phyloP scores from a whole-genome alignment of 768 basidiomycete genomes.

The Leccinellum rugosiceps region DNA sequence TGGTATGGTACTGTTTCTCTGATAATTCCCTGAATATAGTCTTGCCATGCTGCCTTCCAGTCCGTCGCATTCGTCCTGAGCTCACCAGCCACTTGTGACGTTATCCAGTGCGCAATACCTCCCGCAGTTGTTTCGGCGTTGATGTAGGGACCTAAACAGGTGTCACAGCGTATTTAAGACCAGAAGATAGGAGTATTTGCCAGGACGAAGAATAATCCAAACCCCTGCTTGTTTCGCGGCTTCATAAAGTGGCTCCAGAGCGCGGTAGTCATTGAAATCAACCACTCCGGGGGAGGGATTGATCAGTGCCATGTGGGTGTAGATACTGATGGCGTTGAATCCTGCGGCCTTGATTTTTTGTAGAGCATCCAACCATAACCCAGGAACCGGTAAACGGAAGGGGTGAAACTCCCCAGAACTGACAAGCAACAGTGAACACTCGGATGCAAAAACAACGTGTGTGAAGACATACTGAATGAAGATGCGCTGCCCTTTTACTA shows the following conservation, averaged over 20 bases:
- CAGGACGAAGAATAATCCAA: slow-evolving; percentile 78
- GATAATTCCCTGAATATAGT: slow-evolving; percentile 67
- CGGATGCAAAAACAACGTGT: not conserved
- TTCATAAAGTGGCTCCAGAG: slow-evolving; percentile 66
- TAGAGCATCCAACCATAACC: slow-evolving; percentile 78
- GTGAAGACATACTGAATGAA: slow-evolving; percentile 60
- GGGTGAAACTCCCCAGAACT: slow-evolving; percentile 87
- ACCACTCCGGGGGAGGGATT: slow-evolving; percentile 73
- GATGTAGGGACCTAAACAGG: slow-evolving; percentile 44
- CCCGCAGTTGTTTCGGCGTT: slow-evolving; percentile 82
- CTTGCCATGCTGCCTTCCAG: slow-evolving; percentile 67
- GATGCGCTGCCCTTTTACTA: slow-evolving; percentile 64
- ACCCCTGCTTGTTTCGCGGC: slow-evolving; percentile 71
- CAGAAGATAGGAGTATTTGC: slow-evolving; percentile 32
- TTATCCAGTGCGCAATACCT: slow-evolving; percentile 69
- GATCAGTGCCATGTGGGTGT: slow-evolving; percentile 75
- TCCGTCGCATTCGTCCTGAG: slow-evolving; percentile 71
- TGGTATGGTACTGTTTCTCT: slow-evolving; percentile 59
- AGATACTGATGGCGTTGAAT: slow-evolving; percentile 74
- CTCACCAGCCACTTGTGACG: slow-evolving; percentile 58
- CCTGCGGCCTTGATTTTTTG: slow-evolving; percentile 81
- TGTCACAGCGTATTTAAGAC: not conserved
- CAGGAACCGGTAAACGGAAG: slow-evolving; percentile 76
- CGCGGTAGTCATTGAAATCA: slow-evolving; percentile 70
- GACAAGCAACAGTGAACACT: not conserved